phyloP scores from a whole-genome alignment of 352 stramenopile genomes.

The Globisporangium middletonii region DNA sequence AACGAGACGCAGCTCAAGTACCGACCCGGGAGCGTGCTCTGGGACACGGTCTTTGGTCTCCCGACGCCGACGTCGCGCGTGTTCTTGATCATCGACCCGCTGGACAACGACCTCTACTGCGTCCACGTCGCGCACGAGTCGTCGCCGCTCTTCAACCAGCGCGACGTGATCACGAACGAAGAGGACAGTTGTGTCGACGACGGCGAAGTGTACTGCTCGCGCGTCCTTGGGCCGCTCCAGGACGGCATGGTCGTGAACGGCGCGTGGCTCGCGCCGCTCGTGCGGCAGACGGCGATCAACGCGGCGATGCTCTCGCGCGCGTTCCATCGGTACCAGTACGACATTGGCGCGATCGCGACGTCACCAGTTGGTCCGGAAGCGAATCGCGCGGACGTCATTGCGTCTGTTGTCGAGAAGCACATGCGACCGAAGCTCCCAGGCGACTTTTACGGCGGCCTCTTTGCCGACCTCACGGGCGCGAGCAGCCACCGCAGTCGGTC shows the following conservation, averaged over 20 bases:
- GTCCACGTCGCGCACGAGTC: slow-evolving; percentile 78
- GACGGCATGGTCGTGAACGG: slow-evolving; percentile 83
- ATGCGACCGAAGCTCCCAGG: slow-evolving; percentile 79
- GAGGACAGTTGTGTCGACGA: slow-evolving; percentile 75
- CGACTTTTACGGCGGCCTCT: slow-evolving; percentile 83
- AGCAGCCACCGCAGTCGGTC: background rate
- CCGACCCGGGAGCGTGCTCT: slow-evolving; percentile 65
- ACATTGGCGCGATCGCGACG: slow-evolving; percentile 56
- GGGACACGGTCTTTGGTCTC: slow-evolving; percentile 70
- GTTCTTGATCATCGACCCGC: slow-evolving; percentile 75
- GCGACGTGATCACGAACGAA: slow-evolving; percentile 63
- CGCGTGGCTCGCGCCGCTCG: slow-evolving; percentile 70
- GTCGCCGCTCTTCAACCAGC: slow-evolving; percentile 71
- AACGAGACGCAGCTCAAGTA: slow-evolving; percentile 87
- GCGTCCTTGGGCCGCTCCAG: slow-evolving; percentile 73
- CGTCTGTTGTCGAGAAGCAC: slow-evolving; percentile 68
- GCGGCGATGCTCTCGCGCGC: slow-evolving; percentile 59
- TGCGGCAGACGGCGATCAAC: slow-evolving; percentile 84
- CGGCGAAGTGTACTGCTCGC: slow-evolving; percentile 74
- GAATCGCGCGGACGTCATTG: slow-evolving; percentile 68
- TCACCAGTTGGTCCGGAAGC: slow-evolving; percentile 60
- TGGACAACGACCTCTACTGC: slow-evolving; percentile 82
- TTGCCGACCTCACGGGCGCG: slow-evolving; percentile 41
- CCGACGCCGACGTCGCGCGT: slow-evolving; percentile 73
- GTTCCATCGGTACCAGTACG: slow-evolving; percentile 73